These are phyloP conservation scores for Trichoderma aggressivum DNA, from an alignment of 2,329 filamentous ascomycete species.

Conservation along the genomic window DNA sequence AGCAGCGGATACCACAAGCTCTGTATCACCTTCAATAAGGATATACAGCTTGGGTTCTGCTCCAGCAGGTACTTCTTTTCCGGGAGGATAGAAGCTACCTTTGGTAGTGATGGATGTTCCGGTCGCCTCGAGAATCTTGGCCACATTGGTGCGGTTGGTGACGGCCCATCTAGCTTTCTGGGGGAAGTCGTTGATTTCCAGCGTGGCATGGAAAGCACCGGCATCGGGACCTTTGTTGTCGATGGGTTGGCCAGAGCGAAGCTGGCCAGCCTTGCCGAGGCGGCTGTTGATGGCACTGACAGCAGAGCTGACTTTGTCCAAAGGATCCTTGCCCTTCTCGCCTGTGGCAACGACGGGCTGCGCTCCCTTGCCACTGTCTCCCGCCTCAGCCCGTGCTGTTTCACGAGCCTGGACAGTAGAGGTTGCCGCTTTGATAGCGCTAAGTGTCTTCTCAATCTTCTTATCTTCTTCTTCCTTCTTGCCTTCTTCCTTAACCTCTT, in stretches of 20 bases:
- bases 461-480: slow-evolving; percentile 66
- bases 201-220: slow-evolving; percentile 90
- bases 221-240: slow-evolving; percentile 98
- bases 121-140: slow-evolving; percentile 93
- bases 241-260: slow-evolving; percentile 88
- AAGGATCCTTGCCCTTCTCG: slow-evolving; percentile 60
- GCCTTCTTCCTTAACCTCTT: slow-evolving; percentile 78
- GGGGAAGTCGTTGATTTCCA: slow-evolving; percentile 99
- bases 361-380: slow-evolving; percentile 35
- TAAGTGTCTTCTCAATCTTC: slow-evolving; percentile 66
- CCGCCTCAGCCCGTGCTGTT: slow-evolving; percentile 42
- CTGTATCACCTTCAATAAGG: slow-evolving; percentile 94
- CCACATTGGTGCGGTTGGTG: slow-evolving; percentile 96
- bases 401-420: slow-evolving; percentile 56
- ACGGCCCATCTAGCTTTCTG: slow-evolving; percentile 98
- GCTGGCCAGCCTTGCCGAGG: slow-evolving; percentile 81
- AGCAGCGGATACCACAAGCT: slow-evolving; percentile 84
- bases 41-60: slow-evolving; percentile 95
- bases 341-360: slow-evolving; percentile 56
- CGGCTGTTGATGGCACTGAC: slow-evolving; percentile 88
- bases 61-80: slow-evolving; percentile 72
- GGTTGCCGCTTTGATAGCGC: slow-evolving; percentile 60
- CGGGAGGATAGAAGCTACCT: slow-evolving; percentile 80
- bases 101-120: slow-evolving; percentile 97
- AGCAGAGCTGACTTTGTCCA: slow-evolving; percentile 86